Base-by-base conservation (phyloP, 2,329 filamentous ascomycete species). In the Drechslera avenae region DNA sequence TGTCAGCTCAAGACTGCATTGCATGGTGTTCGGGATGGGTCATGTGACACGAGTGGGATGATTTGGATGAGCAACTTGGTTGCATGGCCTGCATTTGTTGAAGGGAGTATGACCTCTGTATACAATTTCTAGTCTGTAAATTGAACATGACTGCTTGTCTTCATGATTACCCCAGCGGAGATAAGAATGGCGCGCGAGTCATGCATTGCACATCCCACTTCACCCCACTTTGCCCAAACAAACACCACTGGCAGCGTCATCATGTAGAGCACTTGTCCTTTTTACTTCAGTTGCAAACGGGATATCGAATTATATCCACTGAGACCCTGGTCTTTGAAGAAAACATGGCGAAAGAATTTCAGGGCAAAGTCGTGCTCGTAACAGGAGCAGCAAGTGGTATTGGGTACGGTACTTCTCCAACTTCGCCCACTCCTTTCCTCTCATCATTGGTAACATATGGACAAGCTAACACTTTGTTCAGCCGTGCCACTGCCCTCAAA, bases 401-500 rank as follows among this genome's bases (percentile, higher is more conserved):
- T 49, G 81, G 69, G 69, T 72, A 58, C 45, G 59, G 40, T 55
- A 57, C 18, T 36, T n/a, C 12, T 13, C 18, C 33, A 3, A n/a
- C 28, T 16, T 16, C 34, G n/a, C n/a, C 13, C 18, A 1, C 2
- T 16, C 4, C 1, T 26, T n/a, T n/a, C 3, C 14, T 26, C 5
- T 13, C 21, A 23, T n/a, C 1, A 33, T 23, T 14, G 10, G 17
- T 1, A n/a, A 6, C 16, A 10, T 3, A 40, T 5, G 4, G 3
- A n/a, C 12, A 12, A 33, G n/a, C 56, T 54, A 37, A 56, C 21
- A 44, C 9, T 2, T 32, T 8, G 3, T 14, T 10, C 40, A 73
- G 81, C 14, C 74, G 76, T 50, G 66, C 74, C 49, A 78, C 77
- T 4, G 78, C 80, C 9, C 65, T 77, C 35, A 74, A 78, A 32